Conservation (phyloP, 352 stramenopile genomes). For the Pseudoperonospora humuli region DNA sequence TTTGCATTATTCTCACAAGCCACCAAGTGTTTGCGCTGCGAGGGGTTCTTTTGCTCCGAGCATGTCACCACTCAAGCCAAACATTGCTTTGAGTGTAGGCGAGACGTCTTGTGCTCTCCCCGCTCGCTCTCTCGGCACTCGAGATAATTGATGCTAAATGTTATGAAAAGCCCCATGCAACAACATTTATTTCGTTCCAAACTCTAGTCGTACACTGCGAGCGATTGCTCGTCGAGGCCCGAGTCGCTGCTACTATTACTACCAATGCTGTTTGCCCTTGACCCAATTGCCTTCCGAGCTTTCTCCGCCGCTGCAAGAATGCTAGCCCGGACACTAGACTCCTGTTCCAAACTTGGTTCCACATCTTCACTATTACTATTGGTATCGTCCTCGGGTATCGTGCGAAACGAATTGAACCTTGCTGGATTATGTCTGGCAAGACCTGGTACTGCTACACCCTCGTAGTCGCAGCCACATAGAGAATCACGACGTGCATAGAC, state of each 20-base stretch:
- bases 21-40: conserved; percentile 39
- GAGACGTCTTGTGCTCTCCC: conserved; percentile 12
- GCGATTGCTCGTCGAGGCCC: conserved; percentile 25
- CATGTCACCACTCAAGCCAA: conserved; percentile 38
- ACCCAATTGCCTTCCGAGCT: conserved; percentile 11
- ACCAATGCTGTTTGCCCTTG: conserved; percentile 17
- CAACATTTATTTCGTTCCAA: background rate
- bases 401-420: conserved; percentile 82
- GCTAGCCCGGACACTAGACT: conserved; percentile 10
- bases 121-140: conserved; percentile 3
- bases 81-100: conserved; percentile 27
- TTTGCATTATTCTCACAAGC: conserved; percentile 60
- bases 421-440: conserved; percentile 63
- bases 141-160: conserved; percentile 1
- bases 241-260: conserved; percentile 25
- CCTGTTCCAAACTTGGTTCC: conserved; percentile 18
- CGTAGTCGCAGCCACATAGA: conserved; percentile 37
- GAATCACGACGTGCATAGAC: conserved; percentile 23
- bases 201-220: conserved; percentile 28
- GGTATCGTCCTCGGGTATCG: conserved; percentile 38
- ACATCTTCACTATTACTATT: conserved; percentile 27
- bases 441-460: conserved; percentile 69
- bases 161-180: background rate
- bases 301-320: conserved; percentile 20
- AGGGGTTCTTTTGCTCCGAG: conserved; percentile 47